Base-by-base conservation (phyloP, 208 protist species). In the Crithidia brevicula region DNA sequence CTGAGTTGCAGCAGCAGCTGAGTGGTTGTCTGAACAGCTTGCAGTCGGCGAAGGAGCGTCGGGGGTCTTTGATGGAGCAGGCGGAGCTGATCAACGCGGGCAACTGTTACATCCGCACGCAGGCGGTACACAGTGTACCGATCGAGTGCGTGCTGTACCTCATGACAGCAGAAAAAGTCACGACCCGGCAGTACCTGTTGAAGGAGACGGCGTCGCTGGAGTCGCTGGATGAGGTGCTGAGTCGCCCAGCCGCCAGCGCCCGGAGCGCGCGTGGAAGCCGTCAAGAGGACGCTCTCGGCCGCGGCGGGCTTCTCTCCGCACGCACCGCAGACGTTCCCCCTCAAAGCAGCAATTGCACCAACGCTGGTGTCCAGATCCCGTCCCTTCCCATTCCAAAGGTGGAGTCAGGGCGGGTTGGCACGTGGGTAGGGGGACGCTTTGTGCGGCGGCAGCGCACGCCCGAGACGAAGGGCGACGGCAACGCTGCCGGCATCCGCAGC, bases 1-100 rank as follows among this genome's bases (percentile, higher is more conserved):
- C 67, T 33, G 75, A 80, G 60, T 40, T 81, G 23, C 72, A 76
- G 70, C 79, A 80, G 18, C 78, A 85, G 72, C 65, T 80, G 4
- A 54, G 69, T 49, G 54, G 47, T 22, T 83, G 70, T 33, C 57
- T 77, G 18, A 68, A 67, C 31, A 59, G 54, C 31, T 59, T 86
- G 20, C 50, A 51, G 23, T 51, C 58, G 27, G 65, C 81, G 27
- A 31, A 64, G 30, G 46, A 68, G 49, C 81, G 77, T 8, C 72
- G 73, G 11, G 30, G 54, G 42, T 61, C 65, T 28, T 42, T 83
- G 25, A 67, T 61, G 43, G 58, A 77, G 45, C 70, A 83, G 68
- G 51, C 61, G 49, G 58, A 57, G 15, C 59, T 83, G 8, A 75
- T 75, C 53, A 63, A 64, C 34, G 64, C 15, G 15, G 69, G 69